These are phyloP conservation scores for Blastobotrys aristatus DNA, from an alignment of 1,139 yeast genomes.

Conservation along the genomic window DNA sequence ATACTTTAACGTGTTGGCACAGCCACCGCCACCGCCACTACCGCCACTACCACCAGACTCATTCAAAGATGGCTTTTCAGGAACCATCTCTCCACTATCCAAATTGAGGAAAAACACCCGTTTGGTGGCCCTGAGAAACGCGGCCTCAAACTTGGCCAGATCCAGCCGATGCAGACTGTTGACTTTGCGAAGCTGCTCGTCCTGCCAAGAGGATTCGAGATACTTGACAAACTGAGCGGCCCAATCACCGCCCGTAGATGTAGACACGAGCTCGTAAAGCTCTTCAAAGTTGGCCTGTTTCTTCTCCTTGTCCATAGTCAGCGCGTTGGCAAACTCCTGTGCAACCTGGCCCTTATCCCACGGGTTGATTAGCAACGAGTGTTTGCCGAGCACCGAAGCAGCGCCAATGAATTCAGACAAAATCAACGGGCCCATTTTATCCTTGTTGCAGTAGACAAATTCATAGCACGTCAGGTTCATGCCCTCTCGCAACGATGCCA, in stretches of 20 bases:
- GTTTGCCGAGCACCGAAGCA: constrained; percentile 60
- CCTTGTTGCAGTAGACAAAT: constrained; percentile 68
- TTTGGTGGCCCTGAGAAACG: constrained; percentile 21
- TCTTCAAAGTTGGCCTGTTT: constrained; percentile 57
- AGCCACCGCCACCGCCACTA: neutral
- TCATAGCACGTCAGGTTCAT: constrained; percentile 96
- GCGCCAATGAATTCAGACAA: constrained; percentile 94
- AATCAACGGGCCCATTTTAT: constrained; percentile 73
- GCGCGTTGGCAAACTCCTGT: constrained; percentile 52
- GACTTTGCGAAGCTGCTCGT: constrained; percentile 43
- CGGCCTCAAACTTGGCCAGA: constrained; percentile 21
- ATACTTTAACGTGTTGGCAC: neutral
- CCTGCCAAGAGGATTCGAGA: constrained; percentile 60
- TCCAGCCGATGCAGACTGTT: constrained; percentile 30
- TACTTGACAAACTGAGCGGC: constrained; percentile 51
- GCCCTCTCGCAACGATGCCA: constrained; percentile 91
- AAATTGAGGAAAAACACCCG: constrained; percentile 35
- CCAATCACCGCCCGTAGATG: constrained; percentile 76
- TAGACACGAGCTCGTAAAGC: constrained; percentile 53
- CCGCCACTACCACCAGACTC: no score
- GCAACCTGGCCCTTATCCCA: constrained; percentile 76
- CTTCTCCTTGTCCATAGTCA: constrained; percentile 59
- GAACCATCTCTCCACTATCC: constrained; percentile 18
- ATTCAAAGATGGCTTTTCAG: neutral
- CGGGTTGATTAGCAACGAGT: constrained; percentile 81